Base-by-base conservation (phyloP, 441 rosid genomes). In the Gossypium lobatum region DNA sequence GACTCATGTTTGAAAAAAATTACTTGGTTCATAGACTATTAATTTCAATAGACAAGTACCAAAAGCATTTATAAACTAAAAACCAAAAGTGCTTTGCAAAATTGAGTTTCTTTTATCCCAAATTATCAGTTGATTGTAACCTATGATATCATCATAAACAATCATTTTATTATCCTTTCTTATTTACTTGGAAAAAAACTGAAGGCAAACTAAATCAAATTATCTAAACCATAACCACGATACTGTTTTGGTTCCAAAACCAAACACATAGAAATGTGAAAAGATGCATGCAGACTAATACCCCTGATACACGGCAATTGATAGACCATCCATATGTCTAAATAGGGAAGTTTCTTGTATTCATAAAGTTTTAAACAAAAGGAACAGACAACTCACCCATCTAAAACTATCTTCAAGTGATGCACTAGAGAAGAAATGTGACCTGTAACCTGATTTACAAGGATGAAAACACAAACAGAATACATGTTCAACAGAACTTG, bases 401-500 rank as follows among this genome's bases (percentile, higher is more conserved):
- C 98, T 88, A 96, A 85, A 39, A 96, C 98, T 73, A 96, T 86
- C 88, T 94, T 96, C 88, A 96, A 81, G 84, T 94, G 97, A 88
- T 96, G 98, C 84, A 91, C 99, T 65, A 96, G 98, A 73, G 96
- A 80, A 65, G 98, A 94, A 70, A 93, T 94, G 76, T 96, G 97
- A 74, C 98, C 99, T 46, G 98, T 85, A 73, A 96, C 99, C 99
- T 96, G 86, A 71, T 17, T 46, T 80, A 68, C 45, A 74, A 75
- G 60, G 75, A 73, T 75, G 67, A 73, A 80, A 73, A 71, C 46
- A 62, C 39, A 20, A 10, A 9, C 21, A 64, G 2, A 52, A 39
- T 14, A 54, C 3, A 17, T 21, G 63, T 10, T 0, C 13, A 16
- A 50, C 13, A 34, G 20, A 63, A 46, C 39, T 18, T 48, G 39